These are phyloP conservation scores for Plantago ovata DNA, from an alignment of 257 asterid species.

Conservation along the genomic window DNA sequence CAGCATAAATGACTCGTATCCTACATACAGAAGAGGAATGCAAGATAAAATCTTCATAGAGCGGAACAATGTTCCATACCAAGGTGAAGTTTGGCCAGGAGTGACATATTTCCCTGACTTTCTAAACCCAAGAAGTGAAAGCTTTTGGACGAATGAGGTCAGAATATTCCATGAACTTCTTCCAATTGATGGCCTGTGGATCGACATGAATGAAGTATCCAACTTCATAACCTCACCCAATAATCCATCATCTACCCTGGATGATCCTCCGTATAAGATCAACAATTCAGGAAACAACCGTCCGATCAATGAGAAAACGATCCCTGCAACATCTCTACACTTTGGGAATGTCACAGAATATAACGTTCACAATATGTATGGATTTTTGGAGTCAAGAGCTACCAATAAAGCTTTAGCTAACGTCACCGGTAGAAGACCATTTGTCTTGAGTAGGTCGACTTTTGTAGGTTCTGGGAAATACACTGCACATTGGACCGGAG, in stretches of 20 bases:
- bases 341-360: constrained; percentile 61
- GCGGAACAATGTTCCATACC: constrained; percentile 62
- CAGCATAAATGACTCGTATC: constrained; percentile 53
- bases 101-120: constrained; percentile 73
- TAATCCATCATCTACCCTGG: constrained; percentile 52
- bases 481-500: constrained; percentile 97
- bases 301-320: constrained; percentile 46
- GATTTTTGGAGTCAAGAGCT: constrained; percentile 70
- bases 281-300: constrained; percentile 26
- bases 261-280: constrained; percentile 81
- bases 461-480: constrained; percentile 89
- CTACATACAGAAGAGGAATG: constrained; percentile 63
- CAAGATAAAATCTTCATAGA: constrained; percentile 66
- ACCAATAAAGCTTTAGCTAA: constrained; percentile 55
- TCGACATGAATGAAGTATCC: constrained; percentile 90
- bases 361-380: constrained; percentile 73
- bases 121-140: constrained; percentile 44
- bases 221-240: constrained; percentile 67
- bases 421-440: constrained; percentile 62
- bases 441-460: constrained; percentile 74
- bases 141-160: constrained; percentile 72
- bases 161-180: constrained; percentile 44
- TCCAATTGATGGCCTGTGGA: constrained; percentile 81
- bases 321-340: constrained; percentile 68
- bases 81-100: constrained; percentile 91